Evolutionary conservation across 352 stramenopile species (phyloP).

Genomic region (Globisporangium middletonii): DNA sequence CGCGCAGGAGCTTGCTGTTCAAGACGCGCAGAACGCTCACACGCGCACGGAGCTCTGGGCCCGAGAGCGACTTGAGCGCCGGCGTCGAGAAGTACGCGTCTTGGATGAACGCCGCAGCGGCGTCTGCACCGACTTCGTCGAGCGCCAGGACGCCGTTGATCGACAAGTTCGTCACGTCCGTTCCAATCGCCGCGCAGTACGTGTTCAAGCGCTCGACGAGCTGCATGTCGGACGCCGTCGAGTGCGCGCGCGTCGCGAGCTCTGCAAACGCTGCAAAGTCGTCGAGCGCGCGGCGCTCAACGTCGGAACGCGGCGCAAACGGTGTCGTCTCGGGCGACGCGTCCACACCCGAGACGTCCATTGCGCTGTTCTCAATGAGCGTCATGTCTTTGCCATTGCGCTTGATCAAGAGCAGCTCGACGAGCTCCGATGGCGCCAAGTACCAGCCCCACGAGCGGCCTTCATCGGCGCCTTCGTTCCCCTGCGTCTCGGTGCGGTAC

Average conservation of each 20-base stretch:
- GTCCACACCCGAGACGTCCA: slow-evolving; percentile 48
- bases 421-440: slow-evolving; percentile 91
- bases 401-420: slow-evolving; percentile 72
- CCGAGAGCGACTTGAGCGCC: slow-evolving; percentile 49
- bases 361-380: slow-evolving; percentile 72
- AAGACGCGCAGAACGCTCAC: slow-evolving; percentile 90
- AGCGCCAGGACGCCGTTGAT: slow-evolving; percentile 58
- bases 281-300: slow-evolving; percentile 40
- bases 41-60: slow-evolving; percentile 81
- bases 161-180: slow-evolving; percentile 78
- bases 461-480: slow-evolving; percentile 93
- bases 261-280: slow-evolving; percentile 57
- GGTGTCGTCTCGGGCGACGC: slow-evolving; percentile 22
- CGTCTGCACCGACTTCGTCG: slow-evolving; percentile 10
- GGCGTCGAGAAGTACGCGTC: slow-evolving; percentile 74
- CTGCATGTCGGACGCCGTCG: slow-evolving; percentile 69
- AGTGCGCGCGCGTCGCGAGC: slow-evolving; percentile 57
- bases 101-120: slow-evolving; percentile 33
- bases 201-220: slow-evolving; percentile 82
- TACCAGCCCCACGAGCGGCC: slow-evolving; percentile 94
- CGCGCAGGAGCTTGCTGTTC: slow-evolving; percentile 86
- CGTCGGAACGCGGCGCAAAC: slow-evolving; percentile 38
- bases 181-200: slow-evolving; percentile 66
- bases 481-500: slow-evolving; percentile 95
- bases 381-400: slow-evolving; percentile 85